phyloP scores from a whole-genome alignment of 805 yeast genomes.

The Saccharomycopsis vini region DNA sequence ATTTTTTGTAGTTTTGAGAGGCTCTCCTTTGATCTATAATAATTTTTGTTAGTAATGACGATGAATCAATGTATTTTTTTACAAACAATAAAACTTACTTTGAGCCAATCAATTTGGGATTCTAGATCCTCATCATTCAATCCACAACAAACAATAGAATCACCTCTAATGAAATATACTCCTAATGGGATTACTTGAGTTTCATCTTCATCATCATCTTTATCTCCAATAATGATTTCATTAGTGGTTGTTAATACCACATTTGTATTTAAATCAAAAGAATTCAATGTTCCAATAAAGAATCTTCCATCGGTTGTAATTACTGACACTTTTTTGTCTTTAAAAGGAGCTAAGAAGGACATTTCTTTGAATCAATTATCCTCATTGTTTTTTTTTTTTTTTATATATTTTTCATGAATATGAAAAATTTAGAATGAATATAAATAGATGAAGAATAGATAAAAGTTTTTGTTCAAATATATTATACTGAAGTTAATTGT shows the following conservation, averaged over 20 bases:
- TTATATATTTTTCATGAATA: too few species aligned
- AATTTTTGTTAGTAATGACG: neutral
- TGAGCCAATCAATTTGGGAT: slow-evolving; percentile 29
- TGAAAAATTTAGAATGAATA: too few species aligned
- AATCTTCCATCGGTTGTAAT: slow-evolving; percentile 30
- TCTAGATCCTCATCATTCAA: slow-evolving; percentile 29
- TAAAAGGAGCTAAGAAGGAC: slow-evolving; percentile 15
- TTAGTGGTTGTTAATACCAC: slow-evolving; percentile 30
- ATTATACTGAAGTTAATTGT: too few species aligned
- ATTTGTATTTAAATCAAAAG: slow-evolving; percentile 37
- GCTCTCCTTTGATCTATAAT: slow-evolving; percentile 7
- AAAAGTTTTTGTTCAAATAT: too few species aligned
- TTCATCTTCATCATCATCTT: slow-evolving; percentile 23
- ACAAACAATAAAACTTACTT: slow-evolving; percentile 18
- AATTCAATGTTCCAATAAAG: slow-evolving; percentile 21
- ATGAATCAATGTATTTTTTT: neutral
- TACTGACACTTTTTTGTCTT: slow-evolving; percentile 24
- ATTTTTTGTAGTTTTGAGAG: slow-evolving; percentile 7
- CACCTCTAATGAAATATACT: slow-evolving; percentile 36
- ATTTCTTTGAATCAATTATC: neutral
- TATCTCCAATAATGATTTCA: slow-evolving; percentile 28
- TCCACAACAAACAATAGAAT: slow-evolving; percentile 36
- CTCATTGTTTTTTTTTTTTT: neutral
- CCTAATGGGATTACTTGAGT: slow-evolving; percentile 32
- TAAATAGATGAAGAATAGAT: too few species aligned